Evolutionary conservation across 2,329 filamentous ascomycete species (phyloP).

Genomic region (Phaeosphaeria sp.): DNA sequence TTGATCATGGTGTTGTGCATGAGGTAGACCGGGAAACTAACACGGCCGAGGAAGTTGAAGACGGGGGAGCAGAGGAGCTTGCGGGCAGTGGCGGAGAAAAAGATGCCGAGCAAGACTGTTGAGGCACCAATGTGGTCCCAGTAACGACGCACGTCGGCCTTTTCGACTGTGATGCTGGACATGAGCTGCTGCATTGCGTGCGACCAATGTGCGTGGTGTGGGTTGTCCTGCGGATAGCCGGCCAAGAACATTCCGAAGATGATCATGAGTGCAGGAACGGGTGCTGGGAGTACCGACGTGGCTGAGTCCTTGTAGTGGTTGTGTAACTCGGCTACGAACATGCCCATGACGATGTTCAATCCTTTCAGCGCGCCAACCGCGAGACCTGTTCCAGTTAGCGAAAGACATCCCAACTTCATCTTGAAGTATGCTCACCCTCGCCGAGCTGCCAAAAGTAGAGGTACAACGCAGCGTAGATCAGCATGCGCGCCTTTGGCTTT

Average conservation of each 20-base stretch:
- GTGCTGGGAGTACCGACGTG: constrained; percentile 56
- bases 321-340: constrained; percentile 67
- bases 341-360: constrained; percentile 68
- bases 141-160: constrained; percentile 58
- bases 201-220: constrained; percentile 64
- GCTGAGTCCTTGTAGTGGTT: constrained; percentile 59
- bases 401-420: background rate
- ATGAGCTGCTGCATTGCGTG: constrained; percentile 53
- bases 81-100: constrained; percentile 61
- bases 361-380: constrained; percentile 47
- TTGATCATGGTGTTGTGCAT: constrained; percentile 68
- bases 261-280: constrained; percentile 59
- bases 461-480: constrained; percentile 48
- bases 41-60: constrained; percentile 68
- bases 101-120: constrained; percentile 59
- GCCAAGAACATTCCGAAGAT: constrained; percentile 63
- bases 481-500: constrained; percentile 44
- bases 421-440: constrained; percentile 42
- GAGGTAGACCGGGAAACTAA: constrained; percentile 70
- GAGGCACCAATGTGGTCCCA: constrained; percentile 59
- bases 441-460: constrained; percentile 50
- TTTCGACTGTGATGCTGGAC: constrained; percentile 53
- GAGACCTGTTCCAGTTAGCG: constrained; percentile 36
- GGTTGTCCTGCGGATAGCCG: constrained; percentile 65
- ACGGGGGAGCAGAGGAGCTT: constrained; percentile 61